phyloP scores from a whole-genome alignment of 1,139 yeast species.

The Candida anutae region DNA sequence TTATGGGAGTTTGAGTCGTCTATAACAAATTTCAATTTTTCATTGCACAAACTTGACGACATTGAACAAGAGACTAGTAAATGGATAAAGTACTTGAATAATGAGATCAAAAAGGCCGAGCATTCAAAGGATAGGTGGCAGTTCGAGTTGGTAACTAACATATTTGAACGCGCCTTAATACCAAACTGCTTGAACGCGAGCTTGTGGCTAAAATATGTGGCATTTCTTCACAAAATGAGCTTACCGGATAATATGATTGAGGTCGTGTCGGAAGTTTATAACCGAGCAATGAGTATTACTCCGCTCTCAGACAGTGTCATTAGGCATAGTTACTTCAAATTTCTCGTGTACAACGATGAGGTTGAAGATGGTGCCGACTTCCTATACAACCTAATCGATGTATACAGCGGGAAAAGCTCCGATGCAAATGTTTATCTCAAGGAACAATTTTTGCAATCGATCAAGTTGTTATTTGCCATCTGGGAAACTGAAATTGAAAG shows the following conservation, averaged over 20 bases:
- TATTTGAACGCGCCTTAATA: slow-evolving; percentile 54
- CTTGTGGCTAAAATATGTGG: slow-evolving; percentile 55
- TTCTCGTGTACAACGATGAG: slow-evolving; percentile 15
- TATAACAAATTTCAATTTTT: slow-evolving; percentile 38
- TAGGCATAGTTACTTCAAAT: slow-evolving; percentile 35
- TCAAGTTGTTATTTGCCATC: slow-evolving; percentile 14
- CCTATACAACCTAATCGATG: slow-evolving; percentile 14
- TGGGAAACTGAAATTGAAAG: slow-evolving; percentile 9
- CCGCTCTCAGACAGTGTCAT: slow-evolving; percentile 33
- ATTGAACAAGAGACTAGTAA: slow-evolving; percentile 26
- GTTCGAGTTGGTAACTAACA: slow-evolving; percentile 13
- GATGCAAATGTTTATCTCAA: slow-evolving; percentile 15
- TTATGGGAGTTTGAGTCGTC: slow-evolving; percentile 58
- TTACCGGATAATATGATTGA: slow-evolving; percentile 10
- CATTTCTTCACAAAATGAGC: slow-evolving; percentile 23
- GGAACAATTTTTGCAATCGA: slow-evolving; percentile 17
- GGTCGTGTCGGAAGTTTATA: slow-evolving; percentile 24
- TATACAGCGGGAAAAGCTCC: too few relatives aligned
- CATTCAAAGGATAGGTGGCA: slow-evolving; percentile 1
- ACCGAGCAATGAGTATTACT: slow-evolving; percentile 36
- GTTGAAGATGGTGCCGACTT: slow-evolving; percentile 20
- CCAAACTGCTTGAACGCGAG: slow-evolving; percentile 45
- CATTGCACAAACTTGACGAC: slow-evolving; percentile 14
- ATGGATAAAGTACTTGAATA: slow-evolving; percentile 50
- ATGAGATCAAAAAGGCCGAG: slow-evolving; percentile 21